Conservation (phyloP, 2,329 filamentous ascomycete genomes). For the Fusarium sp. region DNA sequence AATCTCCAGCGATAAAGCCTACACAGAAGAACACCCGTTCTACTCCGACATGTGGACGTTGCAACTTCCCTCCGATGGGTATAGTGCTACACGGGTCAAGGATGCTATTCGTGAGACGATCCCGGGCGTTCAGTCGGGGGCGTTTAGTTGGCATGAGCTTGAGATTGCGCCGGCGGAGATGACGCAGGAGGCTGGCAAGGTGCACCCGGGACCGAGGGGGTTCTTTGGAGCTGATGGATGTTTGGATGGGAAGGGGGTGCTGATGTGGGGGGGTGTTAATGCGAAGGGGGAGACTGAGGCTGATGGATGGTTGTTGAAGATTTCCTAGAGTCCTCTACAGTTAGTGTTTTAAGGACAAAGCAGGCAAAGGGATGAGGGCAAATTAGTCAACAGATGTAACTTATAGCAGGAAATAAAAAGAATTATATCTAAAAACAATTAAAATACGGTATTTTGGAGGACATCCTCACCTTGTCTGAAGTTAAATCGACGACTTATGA, state of each 20-base stretch:
- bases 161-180: conserved; percentile 30
- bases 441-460: accelerated
- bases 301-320: conserved; percentile 34
- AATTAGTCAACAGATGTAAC: background rate
- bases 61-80: conserved; percentile 16
- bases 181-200: conserved; percentile 27
- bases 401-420: accelerated
- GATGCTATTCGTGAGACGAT: conserved; percentile 21
- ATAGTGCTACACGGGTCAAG: conserved; percentile 22
- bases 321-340: background rate
- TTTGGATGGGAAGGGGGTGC: conserved; percentile 15
- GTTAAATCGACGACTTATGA: background rate
- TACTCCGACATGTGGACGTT: conserved; percentile 38
- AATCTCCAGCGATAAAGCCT: background rate
- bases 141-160: conserved; percentile 35
- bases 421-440: accelerated
- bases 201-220: conserved; percentile 31
- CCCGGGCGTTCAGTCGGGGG: conserved; percentile 20
- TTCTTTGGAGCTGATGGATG: conserved; percentile 33
- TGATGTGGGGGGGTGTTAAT: conserved; percentile 37
- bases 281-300: conserved; percentile 35
- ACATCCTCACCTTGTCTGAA: accelerated
- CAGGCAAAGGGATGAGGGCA: accelerated
- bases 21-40: conserved; percentile 16
- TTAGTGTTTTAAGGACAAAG: background rate